Evolutionary conservation across 768 basidiomycete species (phyloP).

Genomic region (Lactarius sp.): DNA sequence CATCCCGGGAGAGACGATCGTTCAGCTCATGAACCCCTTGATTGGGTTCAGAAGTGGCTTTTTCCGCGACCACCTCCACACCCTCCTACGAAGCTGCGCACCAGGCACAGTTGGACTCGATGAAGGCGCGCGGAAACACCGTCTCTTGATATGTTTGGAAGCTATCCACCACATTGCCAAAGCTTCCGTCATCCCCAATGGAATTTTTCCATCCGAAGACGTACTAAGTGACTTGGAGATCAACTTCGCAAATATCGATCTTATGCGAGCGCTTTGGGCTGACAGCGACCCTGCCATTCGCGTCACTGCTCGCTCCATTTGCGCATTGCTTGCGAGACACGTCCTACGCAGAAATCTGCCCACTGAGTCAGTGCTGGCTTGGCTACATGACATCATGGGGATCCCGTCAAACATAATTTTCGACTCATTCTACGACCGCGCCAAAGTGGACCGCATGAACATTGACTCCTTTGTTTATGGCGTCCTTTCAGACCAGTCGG

Average conservation of each 20-base stretch:
- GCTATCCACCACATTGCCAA: constrained; percentile 8
- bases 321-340: constrained; percentile 14
- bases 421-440: not conserved
- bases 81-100: constrained; percentile 13
- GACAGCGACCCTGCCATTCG: constrained; percentile 8
- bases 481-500: not conserved
- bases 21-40: constrained; percentile 5
- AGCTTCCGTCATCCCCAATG: not conserved
- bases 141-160: constrained; percentile 10
- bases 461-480: too few species aligned
- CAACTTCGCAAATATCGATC: constrained; percentile 3
- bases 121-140: constrained; percentile 2
- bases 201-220: not conserved
- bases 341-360: not conserved
- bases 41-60: not conserved
- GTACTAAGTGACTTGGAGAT: constrained; percentile 5
- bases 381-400: constrained; percentile 5
- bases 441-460: constrained; percentile 2
- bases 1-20: not conserved
- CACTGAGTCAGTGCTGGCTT: constrained; percentile 4
- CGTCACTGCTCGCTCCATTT: constrained; percentile 5
- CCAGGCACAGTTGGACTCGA: not conserved
- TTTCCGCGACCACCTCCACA: constrained; percentile 9
- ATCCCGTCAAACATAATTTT: too few species aligned
- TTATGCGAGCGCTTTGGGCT: constrained; percentile 8